Evolutionary conservation across 352 stramenopile species (phyloP).

Genomic region (Phytopythium cucurbitacearum): DNA sequence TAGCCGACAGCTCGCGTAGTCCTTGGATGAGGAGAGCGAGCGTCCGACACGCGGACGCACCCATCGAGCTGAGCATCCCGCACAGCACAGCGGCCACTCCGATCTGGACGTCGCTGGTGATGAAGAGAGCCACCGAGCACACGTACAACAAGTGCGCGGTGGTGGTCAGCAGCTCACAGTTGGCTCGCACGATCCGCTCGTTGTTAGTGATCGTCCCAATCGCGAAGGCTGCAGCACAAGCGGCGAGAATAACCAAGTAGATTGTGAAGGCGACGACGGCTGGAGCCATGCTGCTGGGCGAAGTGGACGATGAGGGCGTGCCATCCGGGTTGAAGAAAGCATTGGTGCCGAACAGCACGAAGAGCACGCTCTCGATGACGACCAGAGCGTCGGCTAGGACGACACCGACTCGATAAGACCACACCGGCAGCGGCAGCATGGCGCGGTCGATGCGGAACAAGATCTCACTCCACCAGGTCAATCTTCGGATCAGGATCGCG

Average conservation of each 20-base stretch:
- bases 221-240: slow-evolving; percentile 1
- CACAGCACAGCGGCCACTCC: not conserved
- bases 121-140: slow-evolving; percentile 5
- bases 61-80: not conserved
- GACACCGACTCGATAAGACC: not conserved
- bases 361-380: slow-evolving; percentile 1
- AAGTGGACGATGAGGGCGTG: not conserved
- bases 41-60: not conserved
- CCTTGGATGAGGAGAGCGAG: slow-evolving; percentile 1
- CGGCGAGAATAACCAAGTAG: slow-evolving; percentile 1
- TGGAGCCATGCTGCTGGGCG: not conserved
- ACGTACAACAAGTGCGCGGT: slow-evolving; percentile 4
- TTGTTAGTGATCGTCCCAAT: not conserved
- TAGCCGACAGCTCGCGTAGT: slow-evolving; percentile 1
- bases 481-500: no score
- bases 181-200: slow-evolving; percentile 3
- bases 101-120: slow-evolving; percentile 4
- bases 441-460: no score
- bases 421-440: no score
- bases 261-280: slow-evolving; percentile 2
- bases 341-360: not conserved
- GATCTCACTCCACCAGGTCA: no score
- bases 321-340: slow-evolving; percentile 1
- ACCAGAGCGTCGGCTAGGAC: slow-evolving; percentile 1
- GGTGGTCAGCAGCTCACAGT: slow-evolving; percentile 5